Evolutionary conservation across 176 grass and related monocot species (phyloP), one percentile per base, ranked within the genome.

Genomic region (Chrysopogon serrulatus): DNA sequence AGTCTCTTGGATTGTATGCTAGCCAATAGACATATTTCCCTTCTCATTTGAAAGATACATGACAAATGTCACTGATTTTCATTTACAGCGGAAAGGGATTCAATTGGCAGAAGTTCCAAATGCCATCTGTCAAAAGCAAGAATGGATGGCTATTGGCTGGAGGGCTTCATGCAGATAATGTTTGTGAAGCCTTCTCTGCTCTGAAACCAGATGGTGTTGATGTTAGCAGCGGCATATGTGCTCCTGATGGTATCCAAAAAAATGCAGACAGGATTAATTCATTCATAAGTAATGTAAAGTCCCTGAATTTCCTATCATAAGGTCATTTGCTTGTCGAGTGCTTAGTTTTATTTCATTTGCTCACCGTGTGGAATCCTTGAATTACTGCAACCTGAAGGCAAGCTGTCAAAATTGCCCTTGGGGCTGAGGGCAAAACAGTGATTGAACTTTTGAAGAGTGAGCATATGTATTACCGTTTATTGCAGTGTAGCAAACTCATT

Each of bases 181-280:
- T 94, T 40, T 89, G 71, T 65, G 86, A 92, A 65, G 90, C 95
- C 61, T 47, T 89, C 57, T 54, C 73, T 80, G 62, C 69, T 68
- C 90, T 95, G 60, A 85, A 79, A 83, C 92, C 95, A 6, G 81
- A 93, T 65, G 96, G 96, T 28, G 73, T 98, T 24, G 96, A 98
- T 30, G 93, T 98, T 32, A 98, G 96, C 72, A 95, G 93, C 30
- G 93, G 96, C n/a, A 95, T 98, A 63, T 95, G 96, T 77, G 83
- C 71, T 65, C 66, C 76, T 23, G 96, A 92, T 82, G 91, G 93
- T 28, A 88, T 98, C 68, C 69, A 15, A 9, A 98, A 98, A 80
- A 91, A 98, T 73, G 30, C 68, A 13, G 53, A 79, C 37, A 95
- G 87, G 53, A 95, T 98, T 70, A 79, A 21, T 61, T 84, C 88